Conservation (phyloP, 805 yeast genomes). For the Zygotorulaspora chibaensis region DNA sequence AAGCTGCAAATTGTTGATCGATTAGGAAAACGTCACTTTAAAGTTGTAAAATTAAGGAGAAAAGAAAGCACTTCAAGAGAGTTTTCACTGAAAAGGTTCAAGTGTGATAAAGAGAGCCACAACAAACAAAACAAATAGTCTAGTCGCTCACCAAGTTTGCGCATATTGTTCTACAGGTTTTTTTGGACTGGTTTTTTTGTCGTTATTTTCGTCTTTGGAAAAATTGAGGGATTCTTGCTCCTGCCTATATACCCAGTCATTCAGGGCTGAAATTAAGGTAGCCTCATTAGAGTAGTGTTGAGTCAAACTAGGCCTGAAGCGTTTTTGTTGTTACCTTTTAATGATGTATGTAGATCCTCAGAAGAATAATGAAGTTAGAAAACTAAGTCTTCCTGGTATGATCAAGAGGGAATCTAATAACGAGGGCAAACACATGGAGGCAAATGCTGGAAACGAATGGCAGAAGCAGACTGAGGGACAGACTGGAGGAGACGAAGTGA, state of each 20-base stretch:
- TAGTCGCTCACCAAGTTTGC: background rate
- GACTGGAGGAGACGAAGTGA: background rate
- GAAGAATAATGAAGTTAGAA: slow-evolving; percentile 21
- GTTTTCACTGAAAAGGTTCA: background rate
- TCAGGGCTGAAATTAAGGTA: too few relatives aligned
- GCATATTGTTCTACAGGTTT: background rate
- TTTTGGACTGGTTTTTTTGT: background rate
- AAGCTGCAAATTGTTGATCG: background rate
- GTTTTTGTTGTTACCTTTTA: background rate
- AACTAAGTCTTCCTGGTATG: slow-evolving; percentile 11
- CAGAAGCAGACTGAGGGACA: background rate
- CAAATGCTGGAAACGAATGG: background rate
- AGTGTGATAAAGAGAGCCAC: background rate
- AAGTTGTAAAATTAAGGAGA: slow-evolving; percentile 1
- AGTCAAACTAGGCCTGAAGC: too few relatives aligned
- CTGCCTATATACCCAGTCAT: background rate
- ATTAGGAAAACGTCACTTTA: background rate
- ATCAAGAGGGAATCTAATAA: slow-evolving; percentile 2
- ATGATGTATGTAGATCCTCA: slow-evolving; percentile 27
- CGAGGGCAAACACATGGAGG: background rate
- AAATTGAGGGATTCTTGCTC: background rate
- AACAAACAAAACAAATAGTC: background rate
- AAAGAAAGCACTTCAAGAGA: background rate
- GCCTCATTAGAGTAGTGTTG: too few relatives aligned
- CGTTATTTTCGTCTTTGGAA: background rate